Conservation (phyloP, 352 stramenopile genomes). For the Elongisporangium prolatum region DNA sequence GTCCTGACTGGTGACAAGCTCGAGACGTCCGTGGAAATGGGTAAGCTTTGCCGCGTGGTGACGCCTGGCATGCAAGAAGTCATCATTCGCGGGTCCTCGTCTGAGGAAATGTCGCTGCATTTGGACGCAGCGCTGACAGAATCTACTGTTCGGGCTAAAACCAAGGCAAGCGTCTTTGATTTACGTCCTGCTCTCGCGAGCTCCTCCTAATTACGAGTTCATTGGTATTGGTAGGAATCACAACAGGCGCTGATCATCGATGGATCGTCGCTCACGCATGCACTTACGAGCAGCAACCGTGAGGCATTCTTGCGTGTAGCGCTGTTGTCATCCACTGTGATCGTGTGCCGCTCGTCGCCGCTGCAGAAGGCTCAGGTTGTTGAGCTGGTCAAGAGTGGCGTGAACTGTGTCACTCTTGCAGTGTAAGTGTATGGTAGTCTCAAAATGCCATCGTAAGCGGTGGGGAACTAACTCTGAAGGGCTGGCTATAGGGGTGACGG, state of each 20-base stretch:
- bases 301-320: constrained; percentile 66
- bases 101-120: constrained; percentile 43
- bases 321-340: constrained; percentile 73
- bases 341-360: constrained; percentile 86
- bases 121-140: constrained; percentile 47
- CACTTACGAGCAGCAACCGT: constrained; percentile 47
- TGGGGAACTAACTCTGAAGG: neutral
- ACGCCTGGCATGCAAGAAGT: constrained; percentile 80
- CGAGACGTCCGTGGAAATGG: constrained; percentile 99
- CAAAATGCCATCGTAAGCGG: neutral
- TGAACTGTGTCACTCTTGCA: constrained; percentile 87
- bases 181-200: neutral
- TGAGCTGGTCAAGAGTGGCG: constrained; percentile 88
- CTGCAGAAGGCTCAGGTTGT: constrained; percentile 91
- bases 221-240: neutral
- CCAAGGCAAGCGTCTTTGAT: neutral
- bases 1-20: constrained; percentile 96
- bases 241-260: constrained; percentile 66
- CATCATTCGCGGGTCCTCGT: constrained; percentile 38
- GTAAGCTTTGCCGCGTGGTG: constrained; percentile 86
- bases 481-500: constrained; percentile 90
- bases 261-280: constrained; percentile 52
- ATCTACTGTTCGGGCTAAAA: constrained; percentile 19
- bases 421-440: constrained; percentile 72
- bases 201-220: neutral